A percentile compares a stretch with the other conserved stretches of the same genome.
Evolutionary conservation across 2,329 filamentous ascomycete genomes (phyloP).

Genomic region (Fusarium redolens): DNA sequence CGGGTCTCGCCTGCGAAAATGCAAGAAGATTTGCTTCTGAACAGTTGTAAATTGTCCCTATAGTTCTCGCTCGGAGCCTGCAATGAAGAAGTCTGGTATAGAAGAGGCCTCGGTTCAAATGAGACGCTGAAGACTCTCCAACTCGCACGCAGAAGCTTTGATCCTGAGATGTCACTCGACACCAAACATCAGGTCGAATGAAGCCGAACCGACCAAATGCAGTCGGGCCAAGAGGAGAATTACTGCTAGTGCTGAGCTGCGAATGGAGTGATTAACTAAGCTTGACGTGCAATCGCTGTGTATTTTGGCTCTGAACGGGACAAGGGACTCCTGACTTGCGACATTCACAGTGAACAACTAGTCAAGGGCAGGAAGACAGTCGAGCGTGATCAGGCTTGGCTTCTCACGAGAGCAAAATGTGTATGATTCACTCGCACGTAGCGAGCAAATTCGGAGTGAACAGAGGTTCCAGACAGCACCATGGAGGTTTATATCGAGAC

Average conservation of each 20-base stretch:
- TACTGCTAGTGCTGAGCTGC: neutral
- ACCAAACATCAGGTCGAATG: neutral
- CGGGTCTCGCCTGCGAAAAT: too few relatives aligned
- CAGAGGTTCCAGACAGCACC: rapidly evolving
- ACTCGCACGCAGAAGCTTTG: neutral
- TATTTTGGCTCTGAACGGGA: neutral
- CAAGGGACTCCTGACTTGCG: rapidly evolving
- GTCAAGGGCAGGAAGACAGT: neutral
- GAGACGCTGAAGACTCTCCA: neutral
- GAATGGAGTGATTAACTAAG: neutral
- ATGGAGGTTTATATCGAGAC: neutral
- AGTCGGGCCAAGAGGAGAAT: neutral
- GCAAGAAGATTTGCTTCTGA: too few relatives aligned
- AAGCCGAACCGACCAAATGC: neutral
- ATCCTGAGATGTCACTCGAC: neutral
- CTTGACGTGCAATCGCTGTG: rapidly evolving
- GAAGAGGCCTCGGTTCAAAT: too few relatives aligned
- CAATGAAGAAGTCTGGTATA: too few relatives aligned
- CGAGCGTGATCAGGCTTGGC: rapidly evolving
- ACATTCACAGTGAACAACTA: rapidly evolving
- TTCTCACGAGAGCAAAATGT: neutral
- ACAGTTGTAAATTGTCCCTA: too few relatives aligned
- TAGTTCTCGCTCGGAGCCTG: too few relatives aligned
- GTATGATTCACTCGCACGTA: neutral
- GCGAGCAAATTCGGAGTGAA: rapidly evolving